Percentiles rank a stretch among this genome's conserved stretches.
These are phyloP conservation scores for Suillus subluteus DNA, from an alignment of 768 basidiomycete genomes.

Conservation along the genomic window DNA sequence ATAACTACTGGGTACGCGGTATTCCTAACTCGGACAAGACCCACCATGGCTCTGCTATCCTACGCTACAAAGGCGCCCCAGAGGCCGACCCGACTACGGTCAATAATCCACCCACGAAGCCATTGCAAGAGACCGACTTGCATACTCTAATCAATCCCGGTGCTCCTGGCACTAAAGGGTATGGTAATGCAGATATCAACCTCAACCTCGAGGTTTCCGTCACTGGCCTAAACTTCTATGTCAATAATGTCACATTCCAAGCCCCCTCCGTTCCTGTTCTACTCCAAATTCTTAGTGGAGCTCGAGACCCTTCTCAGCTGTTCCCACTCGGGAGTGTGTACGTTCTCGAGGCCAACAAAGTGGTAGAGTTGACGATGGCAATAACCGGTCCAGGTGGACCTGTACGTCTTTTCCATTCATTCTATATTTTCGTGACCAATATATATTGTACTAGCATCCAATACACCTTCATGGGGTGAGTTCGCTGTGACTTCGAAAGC, in stretches of 20 bases:
- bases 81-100: conserved; percentile 42
- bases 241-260: conserved; percentile 21
- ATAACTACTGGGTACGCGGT: conserved; percentile 54
- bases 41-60: conserved; percentile 53
- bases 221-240: conserved; percentile 7
- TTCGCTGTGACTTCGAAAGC: neutral
- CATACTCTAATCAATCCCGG: conserved; percentile 28
- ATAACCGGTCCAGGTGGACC: conserved; percentile 14
- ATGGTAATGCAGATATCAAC: conserved; percentile 45
- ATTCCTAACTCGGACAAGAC: conserved; percentile 26
- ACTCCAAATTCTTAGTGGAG: conserved; percentile 47
- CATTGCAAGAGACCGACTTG: conserved; percentile 36
- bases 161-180: conserved; percentile 40
- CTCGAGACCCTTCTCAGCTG: conserved; percentile 29
- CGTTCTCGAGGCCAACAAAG: conserved; percentile 28
- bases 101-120: conserved; percentile 25
- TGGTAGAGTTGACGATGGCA: conserved; percentile 24
- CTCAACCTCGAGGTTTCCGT: conserved; percentile 26
- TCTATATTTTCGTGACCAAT: neutral
- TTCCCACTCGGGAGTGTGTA: conserved; percentile 30
- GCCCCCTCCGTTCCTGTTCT: conserved; percentile 44
- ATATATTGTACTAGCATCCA: conserved; percentile 36
- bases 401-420: conserved; percentile 1
- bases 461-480: conserved; percentile 49
- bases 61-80: conserved; percentile 50